phyloP scores from a whole-genome alignment of 2,329 filamentous ascomycete species.

The Microcyclosporella mali region DNA sequence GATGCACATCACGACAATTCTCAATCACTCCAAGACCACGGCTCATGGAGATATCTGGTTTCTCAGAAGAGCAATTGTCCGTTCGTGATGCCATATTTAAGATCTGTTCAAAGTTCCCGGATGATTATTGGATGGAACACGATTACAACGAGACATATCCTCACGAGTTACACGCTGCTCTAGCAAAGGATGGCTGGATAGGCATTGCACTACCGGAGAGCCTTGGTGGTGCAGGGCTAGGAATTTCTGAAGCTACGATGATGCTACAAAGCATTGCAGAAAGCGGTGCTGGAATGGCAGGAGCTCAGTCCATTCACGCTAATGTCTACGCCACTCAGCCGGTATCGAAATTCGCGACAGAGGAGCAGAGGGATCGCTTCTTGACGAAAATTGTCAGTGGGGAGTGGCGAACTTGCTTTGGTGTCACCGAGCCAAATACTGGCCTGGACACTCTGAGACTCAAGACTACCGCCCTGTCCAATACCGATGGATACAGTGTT shows the following conservation, averaged over 20 bases:
- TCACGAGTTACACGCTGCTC: conserved; percentile 63
- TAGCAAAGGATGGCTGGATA: conserved; percentile 72
- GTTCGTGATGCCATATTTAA: conserved; percentile 65
- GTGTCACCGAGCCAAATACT: conserved; percentile 52
- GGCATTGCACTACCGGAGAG: conserved; percentile 72
- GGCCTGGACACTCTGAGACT: conserved; percentile 59
- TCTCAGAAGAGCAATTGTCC: conserved; percentile 65
- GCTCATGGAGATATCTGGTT: conserved; percentile 67
- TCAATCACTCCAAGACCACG: conserved; percentile 26
- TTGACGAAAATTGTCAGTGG: conserved; percentile 68
- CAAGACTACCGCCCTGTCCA: conserved; percentile 56
- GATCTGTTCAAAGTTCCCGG: conserved; percentile 64
- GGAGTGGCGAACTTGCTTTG: conserved; percentile 68
- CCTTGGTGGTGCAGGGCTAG: conserved; percentile 67
- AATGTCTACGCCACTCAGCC: conserved; percentile 71
- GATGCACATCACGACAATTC: conserved; percentile 26
- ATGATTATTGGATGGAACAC: conserved; percentile 69
- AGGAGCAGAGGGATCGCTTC: conserved; percentile 56
- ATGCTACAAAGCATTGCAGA: conserved; percentile 66
- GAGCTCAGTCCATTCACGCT: conserved; percentile 53
- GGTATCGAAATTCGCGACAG: conserved; percentile 64
- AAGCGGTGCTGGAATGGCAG: conserved; percentile 70
- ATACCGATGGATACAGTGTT: conserved; percentile 58
- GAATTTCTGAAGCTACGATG: conserved; percentile 75
- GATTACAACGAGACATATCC: conserved; percentile 68